These are phyloP conservation scores for Mycena rebaudengoi DNA, from an alignment of 768 basidiomycete species.

Conservation along the genomic window DNA sequence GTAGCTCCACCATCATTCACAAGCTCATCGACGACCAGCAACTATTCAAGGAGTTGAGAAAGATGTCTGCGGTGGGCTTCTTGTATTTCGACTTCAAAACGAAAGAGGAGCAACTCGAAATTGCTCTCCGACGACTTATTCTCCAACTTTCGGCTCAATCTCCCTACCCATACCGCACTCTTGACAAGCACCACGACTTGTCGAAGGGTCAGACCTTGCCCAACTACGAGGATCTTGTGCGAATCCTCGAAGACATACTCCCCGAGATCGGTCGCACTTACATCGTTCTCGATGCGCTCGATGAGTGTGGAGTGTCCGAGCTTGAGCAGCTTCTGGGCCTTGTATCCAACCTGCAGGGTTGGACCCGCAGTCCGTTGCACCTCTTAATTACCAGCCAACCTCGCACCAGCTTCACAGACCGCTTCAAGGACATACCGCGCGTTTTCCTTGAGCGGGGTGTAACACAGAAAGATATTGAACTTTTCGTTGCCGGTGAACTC, in stretches of 20 bases:
- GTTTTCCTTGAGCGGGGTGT: too few species aligned
- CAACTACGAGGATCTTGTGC: background rate
- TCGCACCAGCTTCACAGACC: too few species aligned
- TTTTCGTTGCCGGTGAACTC: too few species aligned
- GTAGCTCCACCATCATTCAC: background rate
- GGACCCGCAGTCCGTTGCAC: background rate
- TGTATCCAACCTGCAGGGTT: background rate
- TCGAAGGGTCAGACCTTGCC: conserved; percentile 5
- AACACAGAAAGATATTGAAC: too few species aligned
- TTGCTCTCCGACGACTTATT: background rate
- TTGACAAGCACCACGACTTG: background rate
- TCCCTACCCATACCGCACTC: background rate
- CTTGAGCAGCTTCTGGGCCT: background rate
- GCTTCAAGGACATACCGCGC: too few species aligned
- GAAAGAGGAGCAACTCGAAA: background rate
- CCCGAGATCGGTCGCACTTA: background rate
- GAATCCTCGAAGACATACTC: background rate
- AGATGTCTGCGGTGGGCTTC: background rate
- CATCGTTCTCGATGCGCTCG: background rate
- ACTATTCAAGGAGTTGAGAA: background rate
- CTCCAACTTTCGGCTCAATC: conserved; percentile 3
- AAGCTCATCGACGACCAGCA: background rate
- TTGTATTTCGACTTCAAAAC: conserved; percentile 5
- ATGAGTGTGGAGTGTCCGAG: background rate
- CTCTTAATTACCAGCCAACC: too few species aligned